phyloP scores from a whole-genome alignment of 2,329 filamentous ascomycete genomes.

The Talaromyces rugulosus region DNA sequence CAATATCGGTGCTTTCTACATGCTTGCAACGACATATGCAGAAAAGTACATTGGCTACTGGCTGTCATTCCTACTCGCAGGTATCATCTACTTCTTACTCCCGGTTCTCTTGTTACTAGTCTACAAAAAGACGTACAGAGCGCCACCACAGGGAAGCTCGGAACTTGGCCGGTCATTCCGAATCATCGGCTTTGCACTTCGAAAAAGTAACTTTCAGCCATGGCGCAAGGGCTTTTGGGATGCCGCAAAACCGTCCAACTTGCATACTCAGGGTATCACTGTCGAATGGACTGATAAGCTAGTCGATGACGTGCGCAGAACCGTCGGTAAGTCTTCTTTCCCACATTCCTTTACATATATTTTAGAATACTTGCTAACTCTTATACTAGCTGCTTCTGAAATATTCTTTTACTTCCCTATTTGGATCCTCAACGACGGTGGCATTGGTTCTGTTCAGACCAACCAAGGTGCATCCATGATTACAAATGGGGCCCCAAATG shows the following conservation, averaged over 20 bases:
- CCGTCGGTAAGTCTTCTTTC: conserved; percentile 12
- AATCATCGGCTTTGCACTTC: conserved; percentile 29
- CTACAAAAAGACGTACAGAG: conserved; percentile 29
- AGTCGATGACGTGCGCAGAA: conserved; percentile 32
- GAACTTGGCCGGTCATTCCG: conserved; percentile 29
- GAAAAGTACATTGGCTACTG: conserved; percentile 65
- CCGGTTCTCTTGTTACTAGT: conserved; percentile 27
- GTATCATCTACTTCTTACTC: conserved; percentile 28
- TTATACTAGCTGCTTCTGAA: conserved; percentile 18
- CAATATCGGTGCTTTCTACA: conserved; percentile 61
- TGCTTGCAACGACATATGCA: conserved; percentile 65
- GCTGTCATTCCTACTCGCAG: conserved; percentile 28
- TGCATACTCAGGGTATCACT: conserved; percentile 19
- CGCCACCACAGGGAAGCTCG: conserved; percentile 27
- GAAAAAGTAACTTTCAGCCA: conserved; percentile 25
- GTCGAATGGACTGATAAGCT: conserved; percentile 30
- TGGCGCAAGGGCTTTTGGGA: conserved; percentile 32
- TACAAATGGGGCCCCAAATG: conserved; percentile 49
- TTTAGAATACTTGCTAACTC: conserved; percentile 6
- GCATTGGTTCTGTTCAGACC: conserved; percentile 47
- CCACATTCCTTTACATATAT: neutral
- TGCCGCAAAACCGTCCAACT: conserved; percentile 26
- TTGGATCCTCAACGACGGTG: conserved; percentile 37
- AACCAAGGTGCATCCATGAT: conserved; percentile 47
- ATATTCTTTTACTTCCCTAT: conserved; percentile 37